phyloP scores from a whole-genome alignment of 2,329 filamentous ascomycete species.

The Arachnomyces sp. region DNA sequence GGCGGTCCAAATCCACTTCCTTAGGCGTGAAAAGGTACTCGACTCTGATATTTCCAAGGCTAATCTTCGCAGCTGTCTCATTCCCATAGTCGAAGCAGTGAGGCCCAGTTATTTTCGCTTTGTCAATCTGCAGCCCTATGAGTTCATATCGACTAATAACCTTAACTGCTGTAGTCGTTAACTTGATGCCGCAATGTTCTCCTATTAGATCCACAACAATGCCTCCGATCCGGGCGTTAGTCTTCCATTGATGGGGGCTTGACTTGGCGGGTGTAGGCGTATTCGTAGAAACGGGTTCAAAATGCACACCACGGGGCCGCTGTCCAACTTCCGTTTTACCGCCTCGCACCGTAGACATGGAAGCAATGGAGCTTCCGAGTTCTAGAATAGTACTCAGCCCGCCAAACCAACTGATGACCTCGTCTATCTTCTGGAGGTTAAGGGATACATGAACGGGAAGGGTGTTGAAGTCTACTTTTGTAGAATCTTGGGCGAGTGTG shows the following conservation, averaged over 20 bases:
- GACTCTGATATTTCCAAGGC: constrained; percentile 58
- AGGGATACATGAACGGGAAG: constrained; percentile 67
- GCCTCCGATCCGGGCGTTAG: constrained; percentile 69
- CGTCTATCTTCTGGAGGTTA: constrained; percentile 73
- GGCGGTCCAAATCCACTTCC: constrained; percentile 68
- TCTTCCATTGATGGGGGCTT: constrained; percentile 43
- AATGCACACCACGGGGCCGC: constrained; percentile 46
- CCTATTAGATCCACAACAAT: constrained; percentile 68
- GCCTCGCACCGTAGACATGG: constrained; percentile 50
- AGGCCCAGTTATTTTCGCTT: constrained; percentile 66
- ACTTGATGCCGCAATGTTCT: constrained; percentile 61
- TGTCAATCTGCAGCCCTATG: constrained; percentile 64
- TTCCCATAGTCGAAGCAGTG: constrained; percentile 31
- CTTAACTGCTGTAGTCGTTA: constrained; percentile 76
- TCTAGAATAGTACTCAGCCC: constrained; percentile 87
- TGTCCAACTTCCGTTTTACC: constrained; percentile 24
- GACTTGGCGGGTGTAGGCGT: constrained; percentile 19
- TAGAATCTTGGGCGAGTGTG: constrained; percentile 21
- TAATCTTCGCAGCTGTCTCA: constrained; percentile 52
- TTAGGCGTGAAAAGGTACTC: constrained; percentile 67
- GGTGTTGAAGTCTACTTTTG: constrained; percentile 57
- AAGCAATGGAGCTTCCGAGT: constrained; percentile 74
- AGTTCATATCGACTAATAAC: constrained; percentile 65
- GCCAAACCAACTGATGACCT: constrained; percentile 80
- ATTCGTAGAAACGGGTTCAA: constrained; percentile 39